Evolutionary conservation across 1,139 yeast species (phyloP).

Genomic region (Pichia sp.): DNA sequence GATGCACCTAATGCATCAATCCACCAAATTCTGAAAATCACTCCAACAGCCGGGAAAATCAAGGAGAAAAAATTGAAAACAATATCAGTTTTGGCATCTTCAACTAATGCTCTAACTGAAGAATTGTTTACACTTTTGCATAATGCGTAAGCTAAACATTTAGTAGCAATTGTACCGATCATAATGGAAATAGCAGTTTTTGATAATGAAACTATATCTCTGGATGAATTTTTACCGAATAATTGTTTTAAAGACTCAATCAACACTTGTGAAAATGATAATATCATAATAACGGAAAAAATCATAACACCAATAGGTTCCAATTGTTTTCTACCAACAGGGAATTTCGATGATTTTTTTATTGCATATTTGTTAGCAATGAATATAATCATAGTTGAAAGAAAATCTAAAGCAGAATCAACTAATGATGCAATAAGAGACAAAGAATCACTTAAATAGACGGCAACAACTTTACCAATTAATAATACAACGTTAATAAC

Average conservation of each 20-base stretch:
- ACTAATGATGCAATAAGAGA: constrained; percentile 74
- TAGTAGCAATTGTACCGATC: constrained; percentile 55
- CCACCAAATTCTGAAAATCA: constrained; percentile 55
- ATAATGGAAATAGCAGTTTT: constrained; percentile 53
- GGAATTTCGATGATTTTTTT: constrained; percentile 49
- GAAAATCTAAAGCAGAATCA: constrained; percentile 67
- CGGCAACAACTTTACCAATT: constrained; percentile 58
- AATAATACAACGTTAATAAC: constrained; percentile 53
- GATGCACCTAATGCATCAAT: constrained; percentile 71
- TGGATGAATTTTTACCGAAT: constrained; percentile 22
- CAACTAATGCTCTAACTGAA: constrained; percentile 73
- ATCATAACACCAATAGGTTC: constrained; percentile 78
- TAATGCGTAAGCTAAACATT: constrained; percentile 58
- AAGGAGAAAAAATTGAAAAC: constrained; percentile 66
- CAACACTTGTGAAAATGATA: constrained; percentile 70
- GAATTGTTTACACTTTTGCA: constrained; percentile 59
- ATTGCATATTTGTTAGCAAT: constrained; percentile 52
- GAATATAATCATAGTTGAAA: constrained; percentile 70
- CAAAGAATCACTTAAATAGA: constrained; percentile 58
- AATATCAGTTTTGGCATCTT: constrained; percentile 75
- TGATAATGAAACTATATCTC: constrained; percentile 44
- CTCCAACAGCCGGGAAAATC: constrained; percentile 61
- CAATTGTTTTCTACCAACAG: constrained; percentile 65
- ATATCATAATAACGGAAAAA: constrained; percentile 63
- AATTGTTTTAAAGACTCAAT: constrained; percentile 46